Percentiles rank a stretch among this genome's conserved stretches.
phyloP scores from a whole-genome alignment of 768 basidiomycete genomes.

The Psilocybe cyanescens region DNA sequence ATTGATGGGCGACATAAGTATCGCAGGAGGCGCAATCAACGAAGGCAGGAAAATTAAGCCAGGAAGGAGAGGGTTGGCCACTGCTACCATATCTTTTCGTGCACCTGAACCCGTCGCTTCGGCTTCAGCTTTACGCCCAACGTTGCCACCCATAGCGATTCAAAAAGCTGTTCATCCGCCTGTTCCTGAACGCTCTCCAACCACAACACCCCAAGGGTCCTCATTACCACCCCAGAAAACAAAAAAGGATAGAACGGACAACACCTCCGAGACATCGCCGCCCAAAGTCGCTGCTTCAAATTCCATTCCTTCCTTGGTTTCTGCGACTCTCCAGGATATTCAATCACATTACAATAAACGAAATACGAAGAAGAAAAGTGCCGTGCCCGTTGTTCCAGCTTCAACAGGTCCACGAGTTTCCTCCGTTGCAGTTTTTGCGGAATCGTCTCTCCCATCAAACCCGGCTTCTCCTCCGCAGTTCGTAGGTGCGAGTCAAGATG shows the following conservation, averaged over 20 bases:
- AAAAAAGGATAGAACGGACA: no score
- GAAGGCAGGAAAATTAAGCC: constrained; percentile 30
- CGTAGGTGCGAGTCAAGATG: not conserved
- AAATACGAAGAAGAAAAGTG: not conserved
- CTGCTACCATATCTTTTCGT: constrained; percentile 67
- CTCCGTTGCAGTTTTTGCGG: not conserved
- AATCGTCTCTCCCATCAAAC: not conserved
- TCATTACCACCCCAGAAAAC: no score
- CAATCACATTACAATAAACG: not conserved
- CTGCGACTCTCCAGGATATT: not conserved
- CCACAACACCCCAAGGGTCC: no score
- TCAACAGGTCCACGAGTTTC: not conserved
- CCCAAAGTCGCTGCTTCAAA: not conserved
- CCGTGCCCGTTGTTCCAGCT: not conserved
- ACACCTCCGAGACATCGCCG: not conserved
- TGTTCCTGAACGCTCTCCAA: no score
- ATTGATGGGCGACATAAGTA: constrained; percentile 6
- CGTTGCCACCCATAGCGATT: not conserved
- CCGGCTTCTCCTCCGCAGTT: not conserved
- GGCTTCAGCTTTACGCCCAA: not conserved
- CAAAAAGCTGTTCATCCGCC: not conserved
- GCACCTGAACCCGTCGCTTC: constrained; percentile 17
- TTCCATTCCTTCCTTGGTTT: not conserved
- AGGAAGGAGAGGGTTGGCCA: constrained; percentile 67
- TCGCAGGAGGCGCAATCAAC: constrained; percentile 1